Conservation (phyloP, 108 stramenopile species). For the Cylindrotheca fusiformis region DNA sequence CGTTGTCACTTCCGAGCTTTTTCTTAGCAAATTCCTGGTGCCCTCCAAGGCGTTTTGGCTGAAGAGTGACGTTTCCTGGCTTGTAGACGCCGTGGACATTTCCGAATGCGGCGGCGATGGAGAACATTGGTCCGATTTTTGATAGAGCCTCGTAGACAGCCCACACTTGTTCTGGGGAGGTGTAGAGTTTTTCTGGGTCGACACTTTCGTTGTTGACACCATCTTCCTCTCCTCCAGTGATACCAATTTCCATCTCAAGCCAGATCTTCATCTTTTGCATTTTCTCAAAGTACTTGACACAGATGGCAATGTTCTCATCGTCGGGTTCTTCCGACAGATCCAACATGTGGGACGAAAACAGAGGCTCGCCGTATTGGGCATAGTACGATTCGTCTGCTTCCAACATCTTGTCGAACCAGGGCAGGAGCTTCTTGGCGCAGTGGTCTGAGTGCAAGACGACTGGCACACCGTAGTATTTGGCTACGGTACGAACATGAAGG, state of each 20-base stretch:
- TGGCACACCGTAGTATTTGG: conserved; percentile 86
- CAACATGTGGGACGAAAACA: conserved; percentile 80
- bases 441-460: conserved; percentile 91
- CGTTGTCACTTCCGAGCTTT: conserved; percentile 34
- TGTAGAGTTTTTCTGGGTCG: conserved; percentile 90
- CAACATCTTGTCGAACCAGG: conserved; percentile 89
- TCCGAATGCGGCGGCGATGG: conserved; percentile 89
- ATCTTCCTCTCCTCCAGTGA: conserved; percentile 93
- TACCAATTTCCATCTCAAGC: conserved; percentile 93
- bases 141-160: conserved; percentile 71
- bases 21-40: conserved; percentile 74
- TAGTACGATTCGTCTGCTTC: conserved; percentile 81
- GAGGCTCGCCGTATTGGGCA: conserved; percentile 69
- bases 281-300: conserved; percentile 74
- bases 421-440: conserved; percentile 86
- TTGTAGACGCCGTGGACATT: conserved; percentile 92
- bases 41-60: conserved; percentile 59
- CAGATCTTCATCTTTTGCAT: conserved; percentile 79
- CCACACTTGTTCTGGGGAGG: conserved; percentile 83
- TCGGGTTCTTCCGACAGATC: conserved; percentile 78
- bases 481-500: conserved; percentile 81
- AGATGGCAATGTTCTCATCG: conserved; percentile 81
- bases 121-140: conserved; percentile 73
- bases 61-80: conserved; percentile 83
- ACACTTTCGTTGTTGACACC: conserved; percentile 89